A percentile compares a stretch with the other conserved stretches of the same genome.
Conservation (phyloP, 257 asterid genomes). For the Osmanthus fragrans region DNA sequence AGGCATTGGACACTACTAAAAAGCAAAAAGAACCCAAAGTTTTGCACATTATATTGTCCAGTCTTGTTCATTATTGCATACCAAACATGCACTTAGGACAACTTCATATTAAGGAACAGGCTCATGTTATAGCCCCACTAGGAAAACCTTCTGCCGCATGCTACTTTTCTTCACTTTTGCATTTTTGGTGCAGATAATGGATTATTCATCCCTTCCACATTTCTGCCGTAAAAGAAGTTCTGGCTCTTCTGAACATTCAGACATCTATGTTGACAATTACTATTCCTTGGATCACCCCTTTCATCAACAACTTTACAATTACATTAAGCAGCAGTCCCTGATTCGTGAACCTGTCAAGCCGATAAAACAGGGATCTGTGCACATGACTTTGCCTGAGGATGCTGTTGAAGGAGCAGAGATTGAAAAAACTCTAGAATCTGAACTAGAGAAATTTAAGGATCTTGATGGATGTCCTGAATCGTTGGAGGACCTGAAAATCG, state of each 20-base stretch:
- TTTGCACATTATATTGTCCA: background rate
- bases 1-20: background rate
- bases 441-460: constrained; percentile 45
- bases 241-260: constrained; percentile 49
- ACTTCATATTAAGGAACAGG: background rate
- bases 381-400: constrained; percentile 63
- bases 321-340: constrained; percentile 54
- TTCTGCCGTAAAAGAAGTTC: constrained; percentile 65
- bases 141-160: background rate
- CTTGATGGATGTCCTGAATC: constrained; percentile 40
- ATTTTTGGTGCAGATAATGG: constrained; percentile 62
- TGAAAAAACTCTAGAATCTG: constrained; percentile 61
- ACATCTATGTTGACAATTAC: constrained; percentile 38
- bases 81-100: background rate
- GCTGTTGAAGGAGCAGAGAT: constrained; percentile 52
- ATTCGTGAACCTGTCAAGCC: constrained; percentile 32
- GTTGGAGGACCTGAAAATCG: constrained; percentile 36
- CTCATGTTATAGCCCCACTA: background rate
- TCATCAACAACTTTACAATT: constrained; percentile 61
- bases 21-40: background rate
- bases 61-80: background rate
- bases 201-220: constrained; percentile 71
- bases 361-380: constrained; percentile 63
- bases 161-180: background rate
- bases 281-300: constrained; percentile 73